A percentile compares a stretch with the other conserved stretches of the same genome.
Conservation (phyloP, 179 eudicot species). For the Vitellaria paradoxa region DNA sequence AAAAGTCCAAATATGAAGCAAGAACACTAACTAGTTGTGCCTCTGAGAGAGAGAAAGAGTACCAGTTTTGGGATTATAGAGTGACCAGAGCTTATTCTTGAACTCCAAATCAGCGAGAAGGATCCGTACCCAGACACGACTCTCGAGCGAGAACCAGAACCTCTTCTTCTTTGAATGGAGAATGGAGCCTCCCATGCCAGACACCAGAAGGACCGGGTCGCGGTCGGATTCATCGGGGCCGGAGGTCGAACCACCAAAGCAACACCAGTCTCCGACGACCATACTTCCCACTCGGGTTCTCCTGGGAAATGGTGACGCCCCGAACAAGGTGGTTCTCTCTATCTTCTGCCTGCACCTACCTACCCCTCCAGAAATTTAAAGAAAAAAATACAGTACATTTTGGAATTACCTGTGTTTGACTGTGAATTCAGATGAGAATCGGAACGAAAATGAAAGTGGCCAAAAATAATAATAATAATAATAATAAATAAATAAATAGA, state of each 20-base stretch:
- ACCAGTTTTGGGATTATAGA: constrained; percentile 78
- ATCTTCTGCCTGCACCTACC: no score
- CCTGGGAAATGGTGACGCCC: no score
- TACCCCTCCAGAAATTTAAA: no score
- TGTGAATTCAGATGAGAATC: no score
- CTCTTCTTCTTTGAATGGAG: constrained; percentile 56
- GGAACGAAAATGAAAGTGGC: no score
- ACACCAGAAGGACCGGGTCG: constrained; percentile 74
- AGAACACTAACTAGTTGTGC: neutral
- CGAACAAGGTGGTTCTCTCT: no score
- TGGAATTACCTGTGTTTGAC: no score
- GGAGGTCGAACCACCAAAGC: constrained; percentile 34
- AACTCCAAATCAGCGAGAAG: constrained; percentile 84
- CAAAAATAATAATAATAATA: no score
- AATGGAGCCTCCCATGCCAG: constrained; percentile 84
- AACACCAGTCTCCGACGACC: constrained; percentile 36
- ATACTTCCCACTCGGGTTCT: constrained; percentile 9
- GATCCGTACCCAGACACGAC: constrained; percentile 88
- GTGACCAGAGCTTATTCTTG: constrained; percentile 67
- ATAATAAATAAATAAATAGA: no score
- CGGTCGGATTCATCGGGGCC: constrained; percentile 34
- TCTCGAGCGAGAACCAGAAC: constrained; percentile 36
- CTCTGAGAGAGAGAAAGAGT: neutral
- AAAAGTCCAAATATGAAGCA: no score
- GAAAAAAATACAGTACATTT: no score